These are phyloP conservation scores for Stachybotrys chlorohalonatus DNA, from an alignment of 2,329 filamentous ascomycete species.

Conservation along the genomic window DNA sequence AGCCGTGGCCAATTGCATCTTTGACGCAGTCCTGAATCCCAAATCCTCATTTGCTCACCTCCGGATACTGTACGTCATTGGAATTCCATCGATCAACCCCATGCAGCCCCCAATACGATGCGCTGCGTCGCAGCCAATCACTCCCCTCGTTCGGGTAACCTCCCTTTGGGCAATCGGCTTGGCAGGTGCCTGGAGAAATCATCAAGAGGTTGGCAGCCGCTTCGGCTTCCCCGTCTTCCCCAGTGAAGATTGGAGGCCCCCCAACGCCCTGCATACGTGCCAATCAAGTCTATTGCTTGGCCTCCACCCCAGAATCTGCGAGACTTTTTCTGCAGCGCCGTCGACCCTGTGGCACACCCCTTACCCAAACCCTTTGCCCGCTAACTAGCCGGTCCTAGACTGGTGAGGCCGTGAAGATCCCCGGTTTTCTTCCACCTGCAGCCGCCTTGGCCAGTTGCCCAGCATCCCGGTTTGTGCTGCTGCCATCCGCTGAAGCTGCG, in stretches of 20 bases:
- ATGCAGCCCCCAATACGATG: background rate
- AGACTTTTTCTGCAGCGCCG: background rate
- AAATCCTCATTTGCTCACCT: too few species aligned
- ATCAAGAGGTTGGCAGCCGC: background rate
- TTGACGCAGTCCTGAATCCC: too few species aligned
- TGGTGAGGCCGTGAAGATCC: background rate
- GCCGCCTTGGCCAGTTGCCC: background rate
- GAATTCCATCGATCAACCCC: background rate
- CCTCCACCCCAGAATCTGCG: background rate
- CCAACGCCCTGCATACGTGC: background rate
- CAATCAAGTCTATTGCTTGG: too few species aligned
- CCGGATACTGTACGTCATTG: background rate
- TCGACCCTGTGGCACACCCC: too few species aligned
- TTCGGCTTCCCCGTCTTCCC: background rate
- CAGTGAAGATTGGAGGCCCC: background rate
- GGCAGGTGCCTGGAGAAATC: background rate
- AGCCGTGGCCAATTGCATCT: background rate
- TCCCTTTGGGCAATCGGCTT: background rate
- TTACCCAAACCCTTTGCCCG: background rate
- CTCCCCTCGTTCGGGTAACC: background rate
- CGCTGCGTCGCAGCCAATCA: background rate
- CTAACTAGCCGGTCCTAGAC: background rate
- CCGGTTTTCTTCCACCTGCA: background rate
- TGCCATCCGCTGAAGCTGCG: too few species aligned
- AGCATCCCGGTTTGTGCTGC: background rate